Conservation (phyloP, 2,329 filamentous ascomycete genomes). For the Beauveria sp. region DNA sequence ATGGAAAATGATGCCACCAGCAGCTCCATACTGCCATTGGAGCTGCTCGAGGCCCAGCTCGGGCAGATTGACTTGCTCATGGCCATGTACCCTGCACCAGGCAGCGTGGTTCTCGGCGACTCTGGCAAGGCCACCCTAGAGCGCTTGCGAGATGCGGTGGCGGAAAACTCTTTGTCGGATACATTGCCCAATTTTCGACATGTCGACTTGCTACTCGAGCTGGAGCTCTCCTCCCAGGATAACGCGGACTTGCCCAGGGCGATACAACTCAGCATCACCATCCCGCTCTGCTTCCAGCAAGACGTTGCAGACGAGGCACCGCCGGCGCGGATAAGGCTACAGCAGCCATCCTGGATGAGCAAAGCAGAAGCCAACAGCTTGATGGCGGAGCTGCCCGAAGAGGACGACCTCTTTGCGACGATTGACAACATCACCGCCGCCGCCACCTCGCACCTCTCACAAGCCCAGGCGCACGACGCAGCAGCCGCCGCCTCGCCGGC, state of each 20-base stretch:
- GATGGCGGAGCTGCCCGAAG: slow-evolving; percentile 29
- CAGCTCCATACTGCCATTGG: slow-evolving; percentile 26
- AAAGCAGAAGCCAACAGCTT: slow-evolving; percentile 36
- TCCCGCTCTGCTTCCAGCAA: slow-evolving; percentile 22
- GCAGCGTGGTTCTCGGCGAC: slow-evolving; percentile 24
- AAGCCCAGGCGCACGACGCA: not conserved
- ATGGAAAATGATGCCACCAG: not conserved
- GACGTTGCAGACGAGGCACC: slow-evolving; percentile 29
- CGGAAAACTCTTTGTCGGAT: not conserved
- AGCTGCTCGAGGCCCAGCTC: slow-evolving; percentile 39
- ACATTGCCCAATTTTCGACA: not conserved
- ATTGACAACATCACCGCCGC: slow-evolving; percentile 37
- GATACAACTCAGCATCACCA: slow-evolving; percentile 27
- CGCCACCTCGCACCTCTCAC: slow-evolving; percentile 23
- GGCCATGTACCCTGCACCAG: slow-evolving; percentile 41
- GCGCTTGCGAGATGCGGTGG: slow-evolving; percentile 11
- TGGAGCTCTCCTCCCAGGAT: slow-evolving; percentile 13
- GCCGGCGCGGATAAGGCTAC: slow-evolving; percentile 32
- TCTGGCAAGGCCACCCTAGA: slow-evolving; percentile 15
- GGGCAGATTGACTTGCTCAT: slow-evolving; percentile 42
- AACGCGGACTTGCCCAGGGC: not conserved
- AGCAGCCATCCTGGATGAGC: slow-evolving; percentile 45
- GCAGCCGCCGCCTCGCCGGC: not conserved
- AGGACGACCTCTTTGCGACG: slow-evolving; percentile 35
- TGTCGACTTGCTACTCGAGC: not conserved